Base-by-base conservation (phyloP, 805 yeast species). In the Torulaspora maleeae region DNA sequence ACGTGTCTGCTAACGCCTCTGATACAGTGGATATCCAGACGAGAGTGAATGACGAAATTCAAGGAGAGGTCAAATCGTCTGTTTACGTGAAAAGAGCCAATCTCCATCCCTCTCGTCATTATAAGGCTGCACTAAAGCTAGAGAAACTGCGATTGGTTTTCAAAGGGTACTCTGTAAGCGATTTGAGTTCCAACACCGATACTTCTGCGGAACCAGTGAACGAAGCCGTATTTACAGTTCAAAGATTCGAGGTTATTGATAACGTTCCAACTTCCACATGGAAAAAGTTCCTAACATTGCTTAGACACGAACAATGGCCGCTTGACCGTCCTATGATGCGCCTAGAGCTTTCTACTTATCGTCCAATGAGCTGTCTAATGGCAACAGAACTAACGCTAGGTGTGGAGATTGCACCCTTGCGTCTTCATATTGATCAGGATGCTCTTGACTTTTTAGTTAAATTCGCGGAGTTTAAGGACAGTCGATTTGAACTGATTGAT, bases 381-480 rank as follows among this genome's bases (percentile, higher is more conserved):
- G 83, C 86, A 1, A 72, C 85, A 1, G 98, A 90, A 57, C 60
- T 82, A 16, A 67, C 77, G 1, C 49, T 87, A 37, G 67, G 72
- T 20, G 69, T 81, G 1, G 43, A 52, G 4, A 66, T 87, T 0
- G 68, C 85, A 15, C 99, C 99, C 0, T 58, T 93, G 36, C 71
- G 96, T 41, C 64, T 93, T 12, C 88, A 87, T 60, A 80, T 93
- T 36, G 98, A 93, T 63, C 99, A 93, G 62, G 98, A 91, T 58
- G 86, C 97, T 0, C 70, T 89, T 15, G 96, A 89, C 45, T 90
- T 91, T 53, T 54, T 89, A 27, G 77, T 80, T 0, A 70, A 96
- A 29, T 93, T 88, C 66, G 79, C 84, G 27, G 89, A 82, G 48
- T 93, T 93, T 61, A 82, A 79, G 57, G 95, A 86, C 56, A 54